Base-by-base conservation (phyloP, 2,329 filamentous ascomycete species). In the Cytospora piceicola region DNA sequence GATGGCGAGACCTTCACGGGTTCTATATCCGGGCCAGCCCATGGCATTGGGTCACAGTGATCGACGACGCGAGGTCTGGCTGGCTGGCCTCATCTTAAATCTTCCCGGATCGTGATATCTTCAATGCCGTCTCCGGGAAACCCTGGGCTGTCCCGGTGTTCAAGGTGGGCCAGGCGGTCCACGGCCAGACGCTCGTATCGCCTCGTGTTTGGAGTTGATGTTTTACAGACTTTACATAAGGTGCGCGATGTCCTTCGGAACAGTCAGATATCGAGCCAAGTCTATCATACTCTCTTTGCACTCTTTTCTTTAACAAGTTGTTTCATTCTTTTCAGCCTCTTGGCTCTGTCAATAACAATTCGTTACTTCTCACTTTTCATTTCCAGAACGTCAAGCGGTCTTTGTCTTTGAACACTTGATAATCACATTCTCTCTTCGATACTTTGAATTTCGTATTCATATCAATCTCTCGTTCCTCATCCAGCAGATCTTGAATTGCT, bases 11-110 rank as follows among this genome's bases (percentile, higher is more conserved):
- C 58, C 49, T 39, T 34, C 24, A 42, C 30, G 57, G 27, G 8
- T 59, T 59, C 61, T 61, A 66, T 62, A 63, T 60, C 53, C 53
- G 64, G 60, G 61, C 55, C 22, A 36, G 49, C 27, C 56, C 58
- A 67, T 42, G 63, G 67, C 61, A 67, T 67, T 67, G 67, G 67
- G 53, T 58, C 61, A 63, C 67, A 62, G 62, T 17, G 64, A 58
- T 67, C 64, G 60, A 39, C 60, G 61, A 15, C 42, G 32, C 57
- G 46, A 56, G 61, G 67, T 58, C 67, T 58, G 22, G 24, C 56
- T 57, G 56, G 30, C 42, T 55, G 67, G 67, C 64, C 67, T 68
- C 67, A 68, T 67, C 54, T 68, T 52, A 58, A 53, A 51, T 42
- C 36, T 15, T 30, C 22, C 42, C 54, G 61, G 56, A 24, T 34